Conservation (phyloP, 352 stramenopile genomes). For the Pythium sukuiense region DNA sequence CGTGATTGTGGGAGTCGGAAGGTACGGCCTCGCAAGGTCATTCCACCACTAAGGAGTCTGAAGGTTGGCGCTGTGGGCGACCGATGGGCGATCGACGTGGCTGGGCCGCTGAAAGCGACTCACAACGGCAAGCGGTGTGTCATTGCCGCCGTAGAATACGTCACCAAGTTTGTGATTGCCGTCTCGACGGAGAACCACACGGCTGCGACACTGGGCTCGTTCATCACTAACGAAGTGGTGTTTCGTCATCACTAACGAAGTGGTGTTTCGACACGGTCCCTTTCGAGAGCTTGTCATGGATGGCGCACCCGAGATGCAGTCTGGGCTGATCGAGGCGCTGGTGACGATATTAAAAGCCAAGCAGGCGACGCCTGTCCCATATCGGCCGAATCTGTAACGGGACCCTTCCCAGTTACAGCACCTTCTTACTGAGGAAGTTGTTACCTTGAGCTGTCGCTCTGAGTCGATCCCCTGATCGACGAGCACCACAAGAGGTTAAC, state of each 20-base stretch:
- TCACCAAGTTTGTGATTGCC: constrained; percentile 21
- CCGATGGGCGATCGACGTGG: constrained; percentile 20
- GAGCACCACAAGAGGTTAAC: too few species aligned
- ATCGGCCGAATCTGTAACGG: too few species aligned
- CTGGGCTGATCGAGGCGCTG: neutral
- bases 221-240: too few species aligned
- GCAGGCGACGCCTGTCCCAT: constrained; percentile 23
- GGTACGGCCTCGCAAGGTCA: constrained; percentile 4
- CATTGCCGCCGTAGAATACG: constrained; percentile 18
- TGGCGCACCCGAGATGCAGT: constrained; percentile 15
- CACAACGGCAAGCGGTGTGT: constrained; percentile 15
- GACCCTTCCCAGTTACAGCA: too few species aligned
- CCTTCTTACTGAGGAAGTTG: too few species aligned
- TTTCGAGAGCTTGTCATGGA: constrained; percentile 26
- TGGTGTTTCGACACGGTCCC: constrained; percentile 17
- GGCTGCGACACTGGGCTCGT: too few species aligned
- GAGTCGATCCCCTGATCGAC: too few species aligned
- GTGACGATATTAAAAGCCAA: constrained; percentile 22
- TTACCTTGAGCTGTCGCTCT: too few species aligned
- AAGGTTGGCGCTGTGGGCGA: constrained; percentile 19
- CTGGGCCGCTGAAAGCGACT: constrained; percentile 12
- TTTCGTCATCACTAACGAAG: constrained; percentile 14
- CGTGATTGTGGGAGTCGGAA: constrained; percentile 19
- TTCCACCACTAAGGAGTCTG: constrained; percentile 25
- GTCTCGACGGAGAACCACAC: too few species aligned